phyloP scores from a whole-genome alignment of 805 yeast genomes.

The Jamesozyma hellenica region DNA sequence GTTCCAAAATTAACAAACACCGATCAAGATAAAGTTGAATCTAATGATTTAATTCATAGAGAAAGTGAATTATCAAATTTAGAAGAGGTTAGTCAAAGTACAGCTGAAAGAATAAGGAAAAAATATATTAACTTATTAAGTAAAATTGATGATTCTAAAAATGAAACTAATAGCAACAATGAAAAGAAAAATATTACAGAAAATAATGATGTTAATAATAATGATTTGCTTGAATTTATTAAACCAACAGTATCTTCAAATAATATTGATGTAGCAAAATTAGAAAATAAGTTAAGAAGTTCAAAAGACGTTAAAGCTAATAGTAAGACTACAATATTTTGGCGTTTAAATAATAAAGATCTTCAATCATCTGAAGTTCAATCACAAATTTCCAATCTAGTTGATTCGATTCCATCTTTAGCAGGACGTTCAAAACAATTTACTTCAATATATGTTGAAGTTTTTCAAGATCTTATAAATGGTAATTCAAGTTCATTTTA shows the following conservation, averaged over 20 bases:
- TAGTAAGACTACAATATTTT: background rate
- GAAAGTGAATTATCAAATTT: no score
- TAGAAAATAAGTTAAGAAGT: slow-evolving; percentile 28
- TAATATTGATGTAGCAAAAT: slow-evolving; percentile 7
- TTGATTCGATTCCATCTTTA: background rate
- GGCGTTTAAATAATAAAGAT: background rate
- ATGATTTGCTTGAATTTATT: background rate
- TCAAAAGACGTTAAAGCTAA: slow-evolving; percentile 10
- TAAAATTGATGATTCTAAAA: background rate
- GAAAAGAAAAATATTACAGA: background rate
- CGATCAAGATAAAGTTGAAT: background rate
- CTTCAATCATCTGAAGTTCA: background rate
- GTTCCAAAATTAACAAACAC: background rate
- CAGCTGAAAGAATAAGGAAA: background rate
- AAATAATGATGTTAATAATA: background rate
- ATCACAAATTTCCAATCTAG: background rate
- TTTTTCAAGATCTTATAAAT: slow-evolving; percentile 63
- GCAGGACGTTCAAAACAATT: slow-evolving; percentile 42
- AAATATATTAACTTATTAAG: background rate
- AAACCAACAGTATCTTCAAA: background rate
- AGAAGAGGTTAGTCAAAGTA: background rate
- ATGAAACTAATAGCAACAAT: no score
- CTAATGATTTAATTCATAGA: background rate
- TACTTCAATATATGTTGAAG: slow-evolving; percentile 49
- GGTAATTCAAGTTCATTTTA: slow-evolving; percentile 74